Base-by-base conservation (phyloP, 1,139 yeast species). In the Taphrina populina region DNA sequence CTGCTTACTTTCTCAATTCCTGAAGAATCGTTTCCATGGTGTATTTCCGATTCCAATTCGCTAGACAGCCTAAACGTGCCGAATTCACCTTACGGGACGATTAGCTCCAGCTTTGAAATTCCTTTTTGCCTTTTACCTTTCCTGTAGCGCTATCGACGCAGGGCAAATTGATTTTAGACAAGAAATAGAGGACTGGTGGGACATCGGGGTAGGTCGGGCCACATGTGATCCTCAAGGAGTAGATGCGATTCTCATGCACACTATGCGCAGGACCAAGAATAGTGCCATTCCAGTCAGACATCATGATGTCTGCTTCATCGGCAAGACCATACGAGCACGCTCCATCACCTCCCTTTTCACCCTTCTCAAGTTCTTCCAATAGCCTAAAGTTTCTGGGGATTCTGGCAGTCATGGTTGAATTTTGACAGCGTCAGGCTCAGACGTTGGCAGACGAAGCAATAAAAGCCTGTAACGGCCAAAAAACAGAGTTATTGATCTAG, bases 311-410 rank as follows among this genome's bases (percentile, higher is more conserved):
- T 64, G 86, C 95, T 63, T 85, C 83, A 66, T 85, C 90, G 35
- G 88, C 81, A 54, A 90, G 76, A 0, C 97, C 97, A 65, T 90
- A 88, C 19, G 97, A 90, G 69, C 95, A 90, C 21, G 95, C 85
- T 69, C 94, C 97, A 32, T 96, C 94, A 26, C 98, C 97, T 13
- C 98, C 98, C 70, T 94, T 94, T 69, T 94, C 99, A 52, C 98
- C 98, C 67, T 90, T 92, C 70, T 94, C 99, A 63, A 94, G 53
- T 44, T 57, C 59, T 37, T 57, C 59, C 33, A 57, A 39, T 15
- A 57, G 44, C 13, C 57, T 37, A 34, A 57, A 57, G 45, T 52
- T 57, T 13, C 59, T 33, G 7, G 59, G 59, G 6, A 52, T 27
- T 26, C 27, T 52, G 30, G 56, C 56, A 33, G 49, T n/a, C 47